phyloP scores from a whole-genome alignment of 306 rosid species.

The Quercus cerris region DNA sequence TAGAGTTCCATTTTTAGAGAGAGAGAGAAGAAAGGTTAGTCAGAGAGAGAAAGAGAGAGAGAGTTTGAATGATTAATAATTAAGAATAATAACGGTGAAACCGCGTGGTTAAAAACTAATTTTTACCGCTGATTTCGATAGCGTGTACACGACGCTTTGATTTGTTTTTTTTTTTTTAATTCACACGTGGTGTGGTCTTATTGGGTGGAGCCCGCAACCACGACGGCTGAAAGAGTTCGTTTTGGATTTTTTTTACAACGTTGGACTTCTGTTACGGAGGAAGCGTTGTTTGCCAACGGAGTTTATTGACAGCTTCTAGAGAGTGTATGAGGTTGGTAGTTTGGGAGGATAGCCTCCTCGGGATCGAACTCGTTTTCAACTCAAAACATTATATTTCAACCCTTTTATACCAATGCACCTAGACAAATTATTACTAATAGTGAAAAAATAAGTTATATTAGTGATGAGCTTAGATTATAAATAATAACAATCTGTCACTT shows the following conservation, averaged over 20 bases:
- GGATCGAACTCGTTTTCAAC: no score
- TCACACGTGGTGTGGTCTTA: constrained; percentile 22
- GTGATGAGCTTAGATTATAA: no score
- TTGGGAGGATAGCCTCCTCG: no score
- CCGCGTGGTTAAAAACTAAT: constrained; percentile 36
- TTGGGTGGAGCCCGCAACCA: constrained; percentile 22
- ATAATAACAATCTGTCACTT: fast-evolving
- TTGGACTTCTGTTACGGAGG: no score
- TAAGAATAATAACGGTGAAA: constrained; percentile 45
- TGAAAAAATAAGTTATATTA: no score
- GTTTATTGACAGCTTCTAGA: not conserved
- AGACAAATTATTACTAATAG: no score
- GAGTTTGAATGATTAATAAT: not conserved
- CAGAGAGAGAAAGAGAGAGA: no score
- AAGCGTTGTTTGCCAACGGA: not conserved
- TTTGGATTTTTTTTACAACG: no score
- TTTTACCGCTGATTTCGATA: constrained; percentile 4
- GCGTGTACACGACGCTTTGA: constrained; percentile 38
- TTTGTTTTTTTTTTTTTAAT: not conserved
- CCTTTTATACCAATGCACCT: no score
- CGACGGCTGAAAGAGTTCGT: not conserved
- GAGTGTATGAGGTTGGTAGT: no score
- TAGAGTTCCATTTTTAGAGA: constrained; percentile 4
- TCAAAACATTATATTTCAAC: no score
- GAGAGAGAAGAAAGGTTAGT: not conserved